phyloP scores from a whole-genome alignment of 768 basidiomycete genomes.

The Baorangia bicolor region DNA sequence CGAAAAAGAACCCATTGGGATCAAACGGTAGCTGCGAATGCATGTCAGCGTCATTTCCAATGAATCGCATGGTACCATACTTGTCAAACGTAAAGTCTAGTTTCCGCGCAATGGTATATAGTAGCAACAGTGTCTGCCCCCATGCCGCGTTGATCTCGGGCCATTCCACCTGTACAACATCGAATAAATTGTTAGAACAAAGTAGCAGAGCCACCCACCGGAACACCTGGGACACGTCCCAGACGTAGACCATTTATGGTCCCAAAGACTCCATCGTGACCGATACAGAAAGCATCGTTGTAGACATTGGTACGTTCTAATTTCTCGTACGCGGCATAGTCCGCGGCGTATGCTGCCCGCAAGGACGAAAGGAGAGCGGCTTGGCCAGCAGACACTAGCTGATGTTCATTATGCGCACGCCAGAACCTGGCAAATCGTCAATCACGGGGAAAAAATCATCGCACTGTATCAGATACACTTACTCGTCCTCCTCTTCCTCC shows the following conservation, averaged over 20 bases:
- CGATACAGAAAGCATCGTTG: constrained; percentile 94
- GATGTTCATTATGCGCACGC: constrained; percentile 73
- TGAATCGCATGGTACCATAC: constrained; percentile 42
- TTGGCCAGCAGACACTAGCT: constrained; percentile 64
- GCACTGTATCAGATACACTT: constrained; percentile 31
- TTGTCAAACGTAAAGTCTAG: constrained; percentile 85
- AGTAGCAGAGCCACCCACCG: constrained; percentile 46
- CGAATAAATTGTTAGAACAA: constrained; percentile 9
- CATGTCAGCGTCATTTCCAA: constrained; percentile 9
- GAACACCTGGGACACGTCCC: constrained; percentile 81
- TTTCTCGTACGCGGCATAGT: constrained; percentile 75
- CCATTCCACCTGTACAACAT: constrained; percentile 81
- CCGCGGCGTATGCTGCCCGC: constrained; percentile 75
- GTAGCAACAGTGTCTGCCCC: constrained; percentile 90
- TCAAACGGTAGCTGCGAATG: constrained; percentile 70
- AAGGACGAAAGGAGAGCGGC: constrained; percentile 67
- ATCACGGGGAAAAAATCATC: not conserved
- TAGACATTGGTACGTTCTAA: constrained; percentile 92
- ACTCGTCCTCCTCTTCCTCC: constrained; percentile 85
- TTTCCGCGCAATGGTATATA: constrained; percentile 90
- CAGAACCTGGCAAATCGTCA: constrained; percentile 61
- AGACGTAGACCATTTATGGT: constrained; percentile 97
- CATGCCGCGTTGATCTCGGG: constrained; percentile 98
- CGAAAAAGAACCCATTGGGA: constrained; percentile 95
- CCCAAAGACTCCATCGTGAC: constrained; percentile 91